These are phyloP conservation scores for Rhynchospora tenuis DNA, from an alignment of 176 grass and related monocot species.

Conservation along the genomic window DNA sequence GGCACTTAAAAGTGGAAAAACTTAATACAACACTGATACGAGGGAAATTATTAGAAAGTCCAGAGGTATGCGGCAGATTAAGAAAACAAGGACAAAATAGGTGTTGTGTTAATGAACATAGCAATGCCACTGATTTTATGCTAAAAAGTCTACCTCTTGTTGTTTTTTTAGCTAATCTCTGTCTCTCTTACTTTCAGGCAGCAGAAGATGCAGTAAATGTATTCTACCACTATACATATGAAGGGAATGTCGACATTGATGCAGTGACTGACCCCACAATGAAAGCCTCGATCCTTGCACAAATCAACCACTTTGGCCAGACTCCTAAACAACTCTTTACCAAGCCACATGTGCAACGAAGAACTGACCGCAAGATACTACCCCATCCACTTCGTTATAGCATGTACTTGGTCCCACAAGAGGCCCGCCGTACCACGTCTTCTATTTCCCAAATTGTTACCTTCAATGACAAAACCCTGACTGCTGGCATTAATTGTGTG, in stretches of 20 bases:
- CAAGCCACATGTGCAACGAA: conserved; percentile 78
- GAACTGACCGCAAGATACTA: conserved; percentile 71
- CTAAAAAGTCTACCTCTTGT: conserved; percentile 9
- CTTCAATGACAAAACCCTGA: conserved; percentile 82
- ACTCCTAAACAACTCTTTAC: conserved; percentile 95
- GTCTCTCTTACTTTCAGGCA: conserved; percentile 44
- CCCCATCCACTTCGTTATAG: conserved; percentile 85
- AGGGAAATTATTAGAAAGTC: not conserved
- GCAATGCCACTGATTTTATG: not conserved
- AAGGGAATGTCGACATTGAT: conserved; percentile 99
- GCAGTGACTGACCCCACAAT: conserved; percentile 90
- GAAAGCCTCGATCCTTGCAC: conserved; percentile 99
- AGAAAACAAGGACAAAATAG: conserved; percentile 6
- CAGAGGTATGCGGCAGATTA: not conserved
- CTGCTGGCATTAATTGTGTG: conserved; percentile 59
- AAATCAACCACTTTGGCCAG: conserved; percentile 99
- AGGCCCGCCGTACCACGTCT: conserved; percentile 64
- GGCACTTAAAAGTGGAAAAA: conserved; percentile 4
- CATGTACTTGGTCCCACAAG: conserved; percentile 64
- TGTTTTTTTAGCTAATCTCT: not conserved
- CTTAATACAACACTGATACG: not conserved
- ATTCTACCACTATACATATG: conserved; percentile 99
- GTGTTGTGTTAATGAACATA: not conserved
- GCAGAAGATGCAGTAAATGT: conserved; percentile 98
- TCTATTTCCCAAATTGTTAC: conserved; percentile 87